A percentile compares a stretch with the other conserved stretches of the same genome.
Conservation (phyloP, 169 alveolate species). For the Ichthyophthirius multifiliis region DNA sequence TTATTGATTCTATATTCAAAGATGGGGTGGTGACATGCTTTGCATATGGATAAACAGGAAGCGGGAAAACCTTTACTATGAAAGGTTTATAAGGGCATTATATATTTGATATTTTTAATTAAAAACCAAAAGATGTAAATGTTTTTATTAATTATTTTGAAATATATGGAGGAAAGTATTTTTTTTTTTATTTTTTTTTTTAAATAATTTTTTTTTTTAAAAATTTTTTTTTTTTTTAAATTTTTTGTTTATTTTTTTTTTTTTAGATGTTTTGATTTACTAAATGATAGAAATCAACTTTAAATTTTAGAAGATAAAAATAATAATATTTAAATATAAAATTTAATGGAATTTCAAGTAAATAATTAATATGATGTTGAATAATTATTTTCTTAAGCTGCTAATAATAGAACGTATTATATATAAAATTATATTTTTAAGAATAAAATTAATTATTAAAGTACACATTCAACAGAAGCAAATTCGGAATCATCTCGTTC, state of each 20-base stretch:
- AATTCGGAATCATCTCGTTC: constrained; percentile 83
- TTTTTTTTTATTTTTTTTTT: constrained; percentile 54
- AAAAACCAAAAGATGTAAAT: background rate
- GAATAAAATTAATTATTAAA: background rate
- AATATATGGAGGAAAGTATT: constrained; percentile 45
- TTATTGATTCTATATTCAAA: constrained; percentile 50
- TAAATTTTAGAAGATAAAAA: constrained; percentile 45
- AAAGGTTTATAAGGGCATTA: constrained; percentile 16
- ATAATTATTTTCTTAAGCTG: constrained; percentile 20
- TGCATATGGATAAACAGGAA: constrained; percentile 47
- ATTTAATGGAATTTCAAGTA: constrained; percentile 17
- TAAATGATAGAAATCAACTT: constrained; percentile 23
- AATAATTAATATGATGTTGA: constrained; percentile 7
- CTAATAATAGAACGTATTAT: constrained; percentile 16
- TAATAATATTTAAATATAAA: constrained; percentile 17
- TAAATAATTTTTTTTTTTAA: constrained; percentile 36
- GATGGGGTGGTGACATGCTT: constrained; percentile 45
- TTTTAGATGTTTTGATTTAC: constrained; percentile 34
- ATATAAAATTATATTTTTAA: background rate
- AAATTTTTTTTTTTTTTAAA: constrained; percentile 1
- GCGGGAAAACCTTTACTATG: constrained; percentile 44
- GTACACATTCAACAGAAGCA: constrained; percentile 85
- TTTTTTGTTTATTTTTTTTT: background rate
- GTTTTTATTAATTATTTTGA: constrained; percentile 34
- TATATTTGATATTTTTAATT: constrained; percentile 3